A percentile compares a stretch with the other conserved stretches of the same genome.
phyloP scores from a whole-genome alignment of 1,284 basidiomycete species.

The Heimioporus punctisporus region DNA sequence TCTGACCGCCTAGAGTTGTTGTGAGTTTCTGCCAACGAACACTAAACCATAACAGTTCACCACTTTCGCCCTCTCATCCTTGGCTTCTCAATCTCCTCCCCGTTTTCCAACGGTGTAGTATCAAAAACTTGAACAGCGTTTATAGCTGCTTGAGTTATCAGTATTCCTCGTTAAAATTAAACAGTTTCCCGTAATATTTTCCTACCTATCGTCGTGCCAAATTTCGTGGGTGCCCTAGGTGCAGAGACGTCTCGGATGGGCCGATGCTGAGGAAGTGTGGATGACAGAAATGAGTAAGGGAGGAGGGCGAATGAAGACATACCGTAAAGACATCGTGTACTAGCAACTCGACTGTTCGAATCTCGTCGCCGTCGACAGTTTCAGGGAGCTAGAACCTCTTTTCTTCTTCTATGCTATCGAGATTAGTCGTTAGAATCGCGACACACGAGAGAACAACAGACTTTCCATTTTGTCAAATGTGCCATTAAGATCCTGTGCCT shows the following conservation, averaged over 20 bases:
- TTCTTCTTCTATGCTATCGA: constrained; percentile 60
- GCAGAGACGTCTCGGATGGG: too few relatives aligned
- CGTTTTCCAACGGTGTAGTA: constrained; percentile 55
- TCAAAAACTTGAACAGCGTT: constrained; percentile 66
- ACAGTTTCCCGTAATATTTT: constrained; percentile 72
- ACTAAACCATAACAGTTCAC: constrained; percentile 41
- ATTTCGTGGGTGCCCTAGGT: constrained; percentile 81
- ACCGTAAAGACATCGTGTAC: constrained; percentile 65
- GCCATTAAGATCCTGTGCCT: constrained; percentile 73
- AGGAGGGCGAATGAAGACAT: constrained; percentile 17
- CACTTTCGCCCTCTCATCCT: constrained; percentile 49
- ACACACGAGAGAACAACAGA: constrained; percentile 26
- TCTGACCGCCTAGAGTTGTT: constrained; percentile 46
- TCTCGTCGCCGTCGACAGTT: constrained; percentile 66
- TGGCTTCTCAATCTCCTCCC: constrained; percentile 46
- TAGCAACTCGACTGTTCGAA: constrained; percentile 67
- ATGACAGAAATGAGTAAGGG: not conserved
- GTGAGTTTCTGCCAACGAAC: too few relatives aligned
- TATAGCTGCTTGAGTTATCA: constrained; percentile 59
- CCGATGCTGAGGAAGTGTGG: constrained; percentile 44
- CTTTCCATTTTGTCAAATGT: constrained; percentile 52
- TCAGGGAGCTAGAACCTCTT: constrained; percentile 83
- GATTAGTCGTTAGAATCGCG: not conserved
- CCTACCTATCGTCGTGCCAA: constrained; percentile 74
- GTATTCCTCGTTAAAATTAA: constrained; percentile 73